Evolutionary conservation across 2,329 filamentous ascomycete species (phyloP), one percentile per base, ranked within the genome.

Genomic region (Pyrenochaeta sp.): DNA sequence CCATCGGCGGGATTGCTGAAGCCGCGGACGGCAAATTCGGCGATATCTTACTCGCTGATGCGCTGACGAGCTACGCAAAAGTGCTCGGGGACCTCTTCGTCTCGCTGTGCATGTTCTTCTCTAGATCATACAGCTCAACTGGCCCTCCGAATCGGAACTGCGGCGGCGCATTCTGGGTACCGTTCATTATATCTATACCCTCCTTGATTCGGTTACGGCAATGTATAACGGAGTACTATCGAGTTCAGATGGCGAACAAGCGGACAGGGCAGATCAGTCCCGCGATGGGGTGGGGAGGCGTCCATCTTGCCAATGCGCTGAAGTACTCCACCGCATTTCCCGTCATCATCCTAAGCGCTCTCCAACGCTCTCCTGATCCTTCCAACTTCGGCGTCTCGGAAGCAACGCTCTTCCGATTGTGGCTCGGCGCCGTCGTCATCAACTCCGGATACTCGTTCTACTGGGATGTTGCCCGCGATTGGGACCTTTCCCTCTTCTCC

Each of bases 401-500:
- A 69, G 78, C 82, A n/a, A 80, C 80, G 0, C 75, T 88, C 42
- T 85, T 84, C 67, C 81, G 84, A 44, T 72, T 87, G 64, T 83
- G 86, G 85, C 81, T 96, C 30, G 78, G 85, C 36, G 90, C 90
- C 43, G 90, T 92, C 30, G 81, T 92, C 34, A 73, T 95, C 69
- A 97, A 99, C 77, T 96, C 92, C 13, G 82, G 91, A 44, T 99
- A 97, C 80, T 93, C 91, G n/a, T 98, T 98, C 81, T 99, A 95
- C 83, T 99, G 95, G 95, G 95, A 99, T 72, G 88, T 98, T 30
- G 85, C 92, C 54, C 95, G 93, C 80, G 95, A 99, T 82, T 99
- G 95, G 95, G 95, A 98, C 73, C 83, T 99, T 61, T 91, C 90
- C 0, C 84, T 98, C 13, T 91, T 98, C 72, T 86, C 90, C 2